phyloP scores from a whole-genome alignment of 805 yeast species.

The Saccharomycopsis amapae region DNA sequence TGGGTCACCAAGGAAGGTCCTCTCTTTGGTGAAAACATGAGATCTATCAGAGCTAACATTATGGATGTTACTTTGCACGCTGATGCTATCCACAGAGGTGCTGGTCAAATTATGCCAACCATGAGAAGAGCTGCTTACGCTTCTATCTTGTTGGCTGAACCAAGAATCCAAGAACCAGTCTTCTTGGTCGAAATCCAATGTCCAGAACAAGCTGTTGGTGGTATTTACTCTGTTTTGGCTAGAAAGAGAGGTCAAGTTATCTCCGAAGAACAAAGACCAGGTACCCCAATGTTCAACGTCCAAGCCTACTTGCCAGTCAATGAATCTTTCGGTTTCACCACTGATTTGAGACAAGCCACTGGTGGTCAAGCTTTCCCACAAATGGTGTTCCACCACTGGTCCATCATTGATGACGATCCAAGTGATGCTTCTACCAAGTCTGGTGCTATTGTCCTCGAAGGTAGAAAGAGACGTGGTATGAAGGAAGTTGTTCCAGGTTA shows the following conservation, averaged over 20 bases:
- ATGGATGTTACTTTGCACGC: slow-evolving; percentile 99
- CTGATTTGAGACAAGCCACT: slow-evolving; percentile 99
- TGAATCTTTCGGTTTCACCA: slow-evolving; percentile 99
- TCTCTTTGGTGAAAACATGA: slow-evolving; percentile 90
- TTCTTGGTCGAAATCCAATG: slow-evolving; percentile 99
- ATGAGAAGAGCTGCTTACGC: slow-evolving; percentile 99
- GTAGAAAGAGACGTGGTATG: slow-evolving; percentile 95
- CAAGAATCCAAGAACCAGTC: slow-evolving; percentile 98
- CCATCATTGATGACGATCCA: slow-evolving; percentile 85
- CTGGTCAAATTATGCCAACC: slow-evolving; percentile 99
- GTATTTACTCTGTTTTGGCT: slow-evolving; percentile 99
- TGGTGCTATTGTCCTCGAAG: slow-evolving; percentile 54
- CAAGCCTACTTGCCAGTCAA: slow-evolving; percentile 99
- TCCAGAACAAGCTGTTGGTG: slow-evolving; percentile 99
- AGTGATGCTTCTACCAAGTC: slow-evolving; percentile 74
- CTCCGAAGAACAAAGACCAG: slow-evolving; percentile 99
- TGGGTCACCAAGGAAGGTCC: slow-evolving; percentile 99
- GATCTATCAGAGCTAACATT: slow-evolving; percentile 96
- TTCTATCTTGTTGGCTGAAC: slow-evolving; percentile 95
- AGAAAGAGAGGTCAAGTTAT: slow-evolving; percentile 99
- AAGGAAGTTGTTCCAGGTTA: slow-evolving; percentile 97
- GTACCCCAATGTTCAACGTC: slow-evolving; percentile 99
- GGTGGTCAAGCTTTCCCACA: slow-evolving; percentile 99
- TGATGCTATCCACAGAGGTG: slow-evolving; percentile 99
- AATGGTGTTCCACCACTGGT: slow-evolving; percentile 99